Conservation (phyloP, 2,329 filamentous ascomycete genomes). For the Aureobasidium sp. region DNA sequence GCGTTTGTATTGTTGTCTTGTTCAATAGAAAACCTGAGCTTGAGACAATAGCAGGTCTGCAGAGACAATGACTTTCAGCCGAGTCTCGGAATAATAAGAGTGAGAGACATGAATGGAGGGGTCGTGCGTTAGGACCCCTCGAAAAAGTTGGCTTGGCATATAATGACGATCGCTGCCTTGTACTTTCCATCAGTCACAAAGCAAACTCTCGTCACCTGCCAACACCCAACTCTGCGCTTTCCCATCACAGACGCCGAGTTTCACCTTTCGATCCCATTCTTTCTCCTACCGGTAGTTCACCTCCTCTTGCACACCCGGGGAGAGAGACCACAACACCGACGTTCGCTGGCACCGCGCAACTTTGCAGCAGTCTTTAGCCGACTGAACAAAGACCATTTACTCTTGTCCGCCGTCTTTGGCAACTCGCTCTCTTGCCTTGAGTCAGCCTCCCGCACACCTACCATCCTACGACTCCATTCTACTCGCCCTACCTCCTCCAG, state of each 20-base stretch:
- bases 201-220: neutral
- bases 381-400: slow-evolving; percentile 10
- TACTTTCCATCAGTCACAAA: neutral
- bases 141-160: neutral
- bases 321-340: neutral
- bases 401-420: slow-evolving; percentile 4
- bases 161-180: slow-evolving; percentile 7
- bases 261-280: neutral
- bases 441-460: neutral
- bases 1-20: neutral
- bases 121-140: neutral
- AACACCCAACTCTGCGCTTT: neutral
- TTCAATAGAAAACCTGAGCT: neutral
- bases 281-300: neutral
- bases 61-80: neutral
- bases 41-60: neutral
- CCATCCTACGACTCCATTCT: neutral
- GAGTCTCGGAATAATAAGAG: neutral
- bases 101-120: neutral
- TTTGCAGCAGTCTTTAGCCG: neutral
- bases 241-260: neutral
- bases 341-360: neutral
- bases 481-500: neutral
- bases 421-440: neutral
- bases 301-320: neutral